phyloP scores from a whole-genome alignment of 2,329 filamentous ascomycete genomes.

The Sarocladium strictum region DNA sequence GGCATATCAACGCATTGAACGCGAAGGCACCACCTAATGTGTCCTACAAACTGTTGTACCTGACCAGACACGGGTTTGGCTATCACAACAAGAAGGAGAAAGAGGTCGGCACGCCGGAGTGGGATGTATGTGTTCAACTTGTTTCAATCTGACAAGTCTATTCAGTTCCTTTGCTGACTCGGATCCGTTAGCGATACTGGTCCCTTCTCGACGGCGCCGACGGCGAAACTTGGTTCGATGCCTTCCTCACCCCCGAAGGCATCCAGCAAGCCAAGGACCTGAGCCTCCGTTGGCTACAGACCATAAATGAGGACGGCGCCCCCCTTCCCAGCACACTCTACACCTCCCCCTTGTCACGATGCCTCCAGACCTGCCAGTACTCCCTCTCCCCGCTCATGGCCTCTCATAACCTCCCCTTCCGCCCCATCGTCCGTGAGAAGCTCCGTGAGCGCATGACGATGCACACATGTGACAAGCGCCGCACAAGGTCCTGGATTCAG shows the following conservation, averaged over 20 bases:
- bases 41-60: conserved; percentile 47
- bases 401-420: conserved; percentile 28
- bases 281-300: conserved; percentile 43
- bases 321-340: conserved; percentile 49
- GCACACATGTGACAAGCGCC: conserved; percentile 57
- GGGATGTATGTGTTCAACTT: conserved; percentile 36
- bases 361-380: conserved; percentile 48
- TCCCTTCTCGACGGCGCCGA: conserved; percentile 33
- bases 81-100: conserved; percentile 42
- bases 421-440: conserved; percentile 49
- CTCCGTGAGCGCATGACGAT: conserved; percentile 54
- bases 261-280: conserved; percentile 46
- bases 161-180: background rate
- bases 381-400: conserved; percentile 39
- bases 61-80: conserved; percentile 54
- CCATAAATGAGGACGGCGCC: conserved; percentile 38
- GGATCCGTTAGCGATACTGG: conserved; percentile 24
- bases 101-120: conserved; percentile 50
- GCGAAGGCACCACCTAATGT: conserved; percentile 30
- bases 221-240: conserved; percentile 33
- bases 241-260: conserved; percentile 46
- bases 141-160: background rate
- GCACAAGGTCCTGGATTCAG: conserved; percentile 40
- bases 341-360: conserved; percentile 52
- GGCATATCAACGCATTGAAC: conserved; percentile 43